phyloP scores from a whole-genome alignment of 371 early-diverging fungal species.

The Capillidium rhysosporum region DNA sequence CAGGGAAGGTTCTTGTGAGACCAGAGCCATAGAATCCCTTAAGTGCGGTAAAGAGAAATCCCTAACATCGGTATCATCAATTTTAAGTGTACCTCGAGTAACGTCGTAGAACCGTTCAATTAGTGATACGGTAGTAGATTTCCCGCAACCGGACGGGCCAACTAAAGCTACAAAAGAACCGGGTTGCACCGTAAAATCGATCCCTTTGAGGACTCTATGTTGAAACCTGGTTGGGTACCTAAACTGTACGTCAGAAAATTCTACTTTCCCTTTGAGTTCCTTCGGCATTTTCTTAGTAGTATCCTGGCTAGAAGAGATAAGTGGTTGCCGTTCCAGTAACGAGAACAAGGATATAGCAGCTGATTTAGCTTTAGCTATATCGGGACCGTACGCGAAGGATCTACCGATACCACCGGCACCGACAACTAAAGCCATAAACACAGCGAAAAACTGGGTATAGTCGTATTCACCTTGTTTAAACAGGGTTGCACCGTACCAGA shows the following conservation, averaged over 20 bases:
- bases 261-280: constrained; percentile 28
- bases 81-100: constrained; percentile 25
- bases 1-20: constrained; percentile 74
- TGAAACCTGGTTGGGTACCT: constrained; percentile 67
- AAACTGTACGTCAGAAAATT: constrained; percentile 41
- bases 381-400: constrained; percentile 5
- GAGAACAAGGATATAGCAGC: constrained; percentile 49
- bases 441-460: constrained; percentile 9
- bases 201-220: constrained; percentile 46
- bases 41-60: constrained; percentile 35
- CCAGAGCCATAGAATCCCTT: constrained; percentile 53
- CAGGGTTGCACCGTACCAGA: constrained; percentile 32
- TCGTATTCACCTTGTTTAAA: constrained; percentile 12
- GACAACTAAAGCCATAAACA: constrained; percentile 7
- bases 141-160: constrained; percentile 32
- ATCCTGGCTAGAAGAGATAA: constrained; percentile 22
- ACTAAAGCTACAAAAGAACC: constrained; percentile 25
- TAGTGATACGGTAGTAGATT: constrained; percentile 44
- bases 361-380: constrained; percentile 32
- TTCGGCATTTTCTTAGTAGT: constrained; percentile 18
- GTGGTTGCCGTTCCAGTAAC: constrained; percentile 29
- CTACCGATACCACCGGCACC: constrained; percentile 6
- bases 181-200: constrained; percentile 33
- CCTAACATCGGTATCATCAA: constrained; percentile 46
- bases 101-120: constrained; percentile 55